These are phyloP conservation scores for Neofusicoccum umdonicola DNA, from an alignment of 2,329 filamentous ascomycete species.

Conservation along the genomic window DNA sequence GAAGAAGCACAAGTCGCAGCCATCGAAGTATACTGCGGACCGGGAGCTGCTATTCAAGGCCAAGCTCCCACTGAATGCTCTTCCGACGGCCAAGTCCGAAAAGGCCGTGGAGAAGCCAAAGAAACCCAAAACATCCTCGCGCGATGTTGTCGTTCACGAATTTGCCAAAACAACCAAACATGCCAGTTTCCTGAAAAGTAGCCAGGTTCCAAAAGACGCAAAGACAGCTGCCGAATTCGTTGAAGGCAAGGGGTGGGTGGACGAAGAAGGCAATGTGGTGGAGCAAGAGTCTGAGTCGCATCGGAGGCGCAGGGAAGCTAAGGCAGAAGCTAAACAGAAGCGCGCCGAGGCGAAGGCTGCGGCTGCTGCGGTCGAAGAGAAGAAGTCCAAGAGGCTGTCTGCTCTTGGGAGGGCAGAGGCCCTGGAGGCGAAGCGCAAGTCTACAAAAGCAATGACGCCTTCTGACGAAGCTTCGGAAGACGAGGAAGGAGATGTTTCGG, in stretches of 20 bases:
- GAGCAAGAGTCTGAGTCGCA: slow-evolving; percentile 49
- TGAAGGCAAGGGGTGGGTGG: slow-evolving; percentile 85
- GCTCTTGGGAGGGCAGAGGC: slow-evolving; percentile 7
- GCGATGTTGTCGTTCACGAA: slow-evolving; percentile 75
- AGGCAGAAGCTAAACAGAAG: slow-evolving; percentile 15
- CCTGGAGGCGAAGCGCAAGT: slow-evolving; percentile 1
- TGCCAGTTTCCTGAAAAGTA: slow-evolving; percentile 73
- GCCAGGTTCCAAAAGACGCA: slow-evolving; percentile 41
- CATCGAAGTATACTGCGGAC: slow-evolving; percentile 77
- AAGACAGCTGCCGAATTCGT: slow-evolving; percentile 65
- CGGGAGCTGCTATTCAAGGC: slow-evolving; percentile 85
- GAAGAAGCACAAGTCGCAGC: slow-evolving; percentile 58
- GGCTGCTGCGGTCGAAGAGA: background rate
- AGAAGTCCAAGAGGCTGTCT: slow-evolving; percentile 20
- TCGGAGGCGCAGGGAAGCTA: slow-evolving; percentile 17
- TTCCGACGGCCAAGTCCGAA: slow-evolving; percentile 32
- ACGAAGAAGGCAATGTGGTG: slow-evolving; percentile 72
- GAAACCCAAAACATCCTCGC: slow-evolving; percentile 46
- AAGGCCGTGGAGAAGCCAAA: slow-evolving; percentile 35
- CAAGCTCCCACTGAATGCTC: slow-evolving; percentile 62
- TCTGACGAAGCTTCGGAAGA: slow-evolving; percentile 4
- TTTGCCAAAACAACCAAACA: slow-evolving; percentile 83
- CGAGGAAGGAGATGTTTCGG: slow-evolving; percentile 10
- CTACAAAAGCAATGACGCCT: background rate
- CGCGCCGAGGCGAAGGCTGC: background rate